Conservation (phyloP, 106 monocot species). For the Platanthera zijinensis region DNA sequence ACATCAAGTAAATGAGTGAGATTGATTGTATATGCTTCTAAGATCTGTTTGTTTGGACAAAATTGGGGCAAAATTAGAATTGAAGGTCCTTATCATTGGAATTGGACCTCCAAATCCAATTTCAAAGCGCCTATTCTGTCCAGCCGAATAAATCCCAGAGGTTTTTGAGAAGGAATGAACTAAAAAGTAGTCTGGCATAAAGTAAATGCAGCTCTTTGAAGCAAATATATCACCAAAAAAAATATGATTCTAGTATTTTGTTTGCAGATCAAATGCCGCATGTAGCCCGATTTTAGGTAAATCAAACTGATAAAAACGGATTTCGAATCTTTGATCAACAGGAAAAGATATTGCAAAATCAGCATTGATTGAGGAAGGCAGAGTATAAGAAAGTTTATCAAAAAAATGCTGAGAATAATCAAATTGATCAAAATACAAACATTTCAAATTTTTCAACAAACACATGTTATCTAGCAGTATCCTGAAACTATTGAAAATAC, state of each 20-base stretch:
- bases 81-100: too few relatives aligned
- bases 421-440: background rate
- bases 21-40: background rate
- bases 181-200: background rate
- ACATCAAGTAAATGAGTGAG: background rate
- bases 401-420: background rate
- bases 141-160: too few relatives aligned
- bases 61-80: too few relatives aligned
- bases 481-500: background rate
- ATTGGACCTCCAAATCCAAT: too few relatives aligned
- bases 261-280: background rate
- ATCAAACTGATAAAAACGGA: background rate
- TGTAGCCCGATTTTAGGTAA: too few relatives aligned
- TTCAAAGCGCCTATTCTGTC: too few relatives aligned
- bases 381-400: background rate
- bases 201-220: background rate
- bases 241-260: background rate
- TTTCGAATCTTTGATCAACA: background rate
- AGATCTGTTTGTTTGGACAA: too few relatives aligned
- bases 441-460: background rate
- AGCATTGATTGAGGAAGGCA: background rate
- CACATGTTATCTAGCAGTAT: slow-evolving; percentile 3
- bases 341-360: background rate
- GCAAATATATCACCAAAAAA: background rate
- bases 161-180: background rate